These are phyloP conservation scores for Haplosporangium sp. DNA, from an alignment of 371 early-diverging fungal genomes.

Conservation along the genomic window DNA sequence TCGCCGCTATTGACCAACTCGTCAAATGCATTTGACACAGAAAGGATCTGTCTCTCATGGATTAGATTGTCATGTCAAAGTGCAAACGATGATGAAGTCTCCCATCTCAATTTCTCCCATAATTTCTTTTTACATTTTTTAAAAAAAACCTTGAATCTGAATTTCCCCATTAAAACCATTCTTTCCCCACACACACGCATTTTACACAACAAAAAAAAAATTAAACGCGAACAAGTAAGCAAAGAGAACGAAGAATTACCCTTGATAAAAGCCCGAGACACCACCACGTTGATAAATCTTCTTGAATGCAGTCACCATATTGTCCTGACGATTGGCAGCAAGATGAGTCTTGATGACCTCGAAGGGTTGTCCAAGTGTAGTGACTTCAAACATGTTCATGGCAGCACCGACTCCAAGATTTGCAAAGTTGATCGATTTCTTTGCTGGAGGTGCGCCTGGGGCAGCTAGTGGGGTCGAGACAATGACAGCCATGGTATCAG, in stretches of 20 bases:
- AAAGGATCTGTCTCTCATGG: too few species aligned
- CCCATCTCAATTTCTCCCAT: not conserved
- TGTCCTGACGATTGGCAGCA: conserved; percentile 87
- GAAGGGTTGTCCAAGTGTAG: conserved; percentile 92
- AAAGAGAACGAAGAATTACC: conserved; percentile 38
- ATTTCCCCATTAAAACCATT: not conserved
- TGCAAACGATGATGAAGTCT: not conserved
- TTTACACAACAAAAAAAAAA: not conserved
- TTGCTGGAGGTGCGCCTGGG: conserved; percentile 21
- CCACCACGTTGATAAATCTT: conserved; percentile 85
- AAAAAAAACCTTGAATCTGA: not conserved
- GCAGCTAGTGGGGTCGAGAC: conserved; percentile 16
- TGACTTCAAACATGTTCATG: conserved; percentile 86
- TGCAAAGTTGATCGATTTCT: conserved; percentile 55
- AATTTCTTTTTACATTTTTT: not conserved
- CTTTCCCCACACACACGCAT: not conserved
- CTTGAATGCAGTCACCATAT: conserved; percentile 68
- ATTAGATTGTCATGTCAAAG: too few species aligned
- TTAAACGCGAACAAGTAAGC: not conserved
- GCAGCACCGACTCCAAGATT: conserved; percentile 55
- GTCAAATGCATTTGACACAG: too few species aligned
- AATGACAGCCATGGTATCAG: conserved; percentile 31
- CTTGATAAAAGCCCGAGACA: conserved; percentile 86
- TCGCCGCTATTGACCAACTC: too few species aligned
- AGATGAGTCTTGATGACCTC: conserved; percentile 92